phyloP scores from a whole-genome alignment of 225 moss, liverwort and hornwort genomes.

The Rhytidiadelphus loreus region DNA sequence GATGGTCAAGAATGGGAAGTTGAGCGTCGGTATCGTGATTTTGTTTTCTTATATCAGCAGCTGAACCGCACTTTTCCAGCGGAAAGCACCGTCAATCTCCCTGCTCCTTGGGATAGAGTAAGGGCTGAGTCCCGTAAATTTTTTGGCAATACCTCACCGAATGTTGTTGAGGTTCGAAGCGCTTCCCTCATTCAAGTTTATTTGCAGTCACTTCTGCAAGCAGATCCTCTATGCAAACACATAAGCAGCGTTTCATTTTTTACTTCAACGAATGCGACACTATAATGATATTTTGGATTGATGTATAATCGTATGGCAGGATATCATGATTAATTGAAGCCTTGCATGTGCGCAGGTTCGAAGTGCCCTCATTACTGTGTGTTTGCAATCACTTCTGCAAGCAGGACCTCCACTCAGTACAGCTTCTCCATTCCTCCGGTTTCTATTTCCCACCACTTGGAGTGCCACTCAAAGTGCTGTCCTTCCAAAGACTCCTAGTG shows the following conservation, averaged over 20 bases:
- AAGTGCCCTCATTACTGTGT: constrained; percentile 86
- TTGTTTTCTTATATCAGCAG: constrained; percentile 67
- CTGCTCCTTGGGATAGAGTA: constrained; percentile 82
- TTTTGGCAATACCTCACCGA: constrained; percentile 93
- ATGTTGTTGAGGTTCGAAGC: constrained; percentile 79
- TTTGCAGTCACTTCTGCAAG: constrained; percentile 62
- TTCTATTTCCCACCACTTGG: constrained; percentile 62
- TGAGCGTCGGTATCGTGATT: constrained; percentile 85
- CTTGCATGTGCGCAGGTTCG: constrained; percentile 40
- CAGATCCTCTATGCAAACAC: constrained; percentile 25
- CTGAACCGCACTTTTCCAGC: constrained; percentile 47
- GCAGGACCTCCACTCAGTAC: constrained; percentile 77
- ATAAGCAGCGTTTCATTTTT: background rate
- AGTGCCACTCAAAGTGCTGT: constrained; percentile 18
- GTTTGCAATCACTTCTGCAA: constrained; percentile 84
- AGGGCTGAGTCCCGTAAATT: constrained; percentile 75
- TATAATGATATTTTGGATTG: background rate
- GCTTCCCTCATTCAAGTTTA: constrained; percentile 59
- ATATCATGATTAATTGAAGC: background rate
- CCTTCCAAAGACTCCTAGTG: constrained; percentile 17
- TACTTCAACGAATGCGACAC: background rate
- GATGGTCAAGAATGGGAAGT: constrained; percentile 82
- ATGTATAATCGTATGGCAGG: background rate
- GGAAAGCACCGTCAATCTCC: constrained; percentile 43
- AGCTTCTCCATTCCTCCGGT: constrained; percentile 72